Percentiles rank a stretch among this genome's conserved stretches.
Conservation (phyloP, 2,329 filamentous ascomycete species). For the Diplodia mutila region DNA sequence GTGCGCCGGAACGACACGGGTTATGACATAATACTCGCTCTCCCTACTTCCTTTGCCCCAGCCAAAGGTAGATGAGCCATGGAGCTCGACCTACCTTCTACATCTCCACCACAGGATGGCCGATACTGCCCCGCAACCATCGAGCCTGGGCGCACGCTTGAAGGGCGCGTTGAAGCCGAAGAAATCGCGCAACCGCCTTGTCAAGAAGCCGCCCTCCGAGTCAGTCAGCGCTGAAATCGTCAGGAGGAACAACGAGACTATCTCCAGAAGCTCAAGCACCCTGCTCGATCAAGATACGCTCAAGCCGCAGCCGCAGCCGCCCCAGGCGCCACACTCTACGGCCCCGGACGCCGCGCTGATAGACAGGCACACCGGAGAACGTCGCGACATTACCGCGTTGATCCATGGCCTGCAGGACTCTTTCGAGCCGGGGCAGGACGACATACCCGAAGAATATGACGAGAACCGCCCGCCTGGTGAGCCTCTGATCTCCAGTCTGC, state of each 20-base stretch:
- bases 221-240: conserved; percentile 15
- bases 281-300: not conserved
- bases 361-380: conserved; percentile 26
- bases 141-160: conserved; percentile 12
- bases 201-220: conserved; percentile 23
- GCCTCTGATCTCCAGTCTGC: conserved; percentile 47
- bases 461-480: conserved; percentile 40
- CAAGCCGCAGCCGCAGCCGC: not conserved
- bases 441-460: conserved; percentile 26
- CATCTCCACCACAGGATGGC: conserved; percentile 17
- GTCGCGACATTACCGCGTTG: conserved; percentile 42
- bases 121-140: conserved; percentile 11
- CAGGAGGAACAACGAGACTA: conserved; percentile 21
- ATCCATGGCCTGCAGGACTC: conserved; percentile 43
- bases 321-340: not conserved
- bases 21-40: conserved; percentile 22
- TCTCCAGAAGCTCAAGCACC: conserved; percentile 9
- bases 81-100: conserved; percentile 6
- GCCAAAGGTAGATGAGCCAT: not conserved
- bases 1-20: conserved; percentile 16
- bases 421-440: conserved; percentile 37
- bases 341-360: not conserved
- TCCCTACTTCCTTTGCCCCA: conserved; percentile 2
- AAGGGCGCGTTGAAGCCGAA: conserved; percentile 17
- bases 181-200: conserved; percentile 18